Base-by-base conservation (phyloP, 2,329 filamentous ascomycete species). In the Knufia petricola region DNA sequence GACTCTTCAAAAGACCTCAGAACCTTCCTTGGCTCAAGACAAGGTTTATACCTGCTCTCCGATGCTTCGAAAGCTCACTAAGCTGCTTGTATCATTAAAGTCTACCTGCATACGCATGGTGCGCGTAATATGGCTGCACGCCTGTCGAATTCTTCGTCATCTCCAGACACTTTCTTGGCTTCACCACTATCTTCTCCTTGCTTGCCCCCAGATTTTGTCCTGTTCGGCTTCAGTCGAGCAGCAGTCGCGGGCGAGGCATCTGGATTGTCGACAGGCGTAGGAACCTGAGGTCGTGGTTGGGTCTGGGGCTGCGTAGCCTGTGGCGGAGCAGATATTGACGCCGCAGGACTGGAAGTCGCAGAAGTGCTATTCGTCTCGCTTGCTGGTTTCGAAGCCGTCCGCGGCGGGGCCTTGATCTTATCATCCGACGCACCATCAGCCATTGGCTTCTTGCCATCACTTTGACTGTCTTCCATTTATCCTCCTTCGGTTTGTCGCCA, bases 161-260 rank as follows among this genome's bases (percentile, higher is more conserved):
- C 43, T 12, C 43, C 43, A 17, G 30, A 19, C 9, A 46, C 43
- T 19, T 46, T 46, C 20, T 2, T 37, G 9, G n/a, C n/a, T n/a
- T 15, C 20, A 23, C 15, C 31, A 37, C 3, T 26, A 28, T 10
- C 23, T 39, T 23, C 44, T 4, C 23, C 4, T 21, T 47, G 44
- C 13, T 47, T 47, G 20, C 24, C 39, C 9, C 36, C 21, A 8
- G 30, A 38, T 28, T 30, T 26, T 9, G 24, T n/a, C 13, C 28
- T 23, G n/a, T 47, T 47, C 10, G 32, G 44, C 23, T 39, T 47
- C 15, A 47, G n/a, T 3, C 34, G 39, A 37, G 40, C 47, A n/a
- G 47, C 32, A 13, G 41, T 43, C 9, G 47, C 47, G 19, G 47
- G 47, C 19, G 47, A 44, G 15, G 47, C 47, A 39, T 49, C 40